phyloP scores from a whole-genome alignment of 2,329 filamentous ascomycete genomes.

The Aspergillus floridensis region DNA sequence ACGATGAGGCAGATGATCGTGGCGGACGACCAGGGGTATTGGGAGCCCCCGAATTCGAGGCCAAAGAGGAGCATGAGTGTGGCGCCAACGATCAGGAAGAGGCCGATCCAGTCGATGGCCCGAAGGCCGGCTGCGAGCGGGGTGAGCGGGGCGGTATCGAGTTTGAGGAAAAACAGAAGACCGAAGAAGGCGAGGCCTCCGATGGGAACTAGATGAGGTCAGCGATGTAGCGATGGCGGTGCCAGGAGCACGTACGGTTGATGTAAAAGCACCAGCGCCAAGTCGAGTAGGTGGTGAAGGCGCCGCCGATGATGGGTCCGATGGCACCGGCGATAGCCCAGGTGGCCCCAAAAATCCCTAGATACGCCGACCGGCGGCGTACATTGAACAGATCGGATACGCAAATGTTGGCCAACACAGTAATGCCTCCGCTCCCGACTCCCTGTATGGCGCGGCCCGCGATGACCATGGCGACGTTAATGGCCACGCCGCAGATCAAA shows the following conservation, averaged over 20 bases:
- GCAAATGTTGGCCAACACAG: slow-evolving; percentile 57
- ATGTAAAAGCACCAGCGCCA: slow-evolving; percentile 51
- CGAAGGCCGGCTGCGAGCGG: slow-evolving; percentile 27
- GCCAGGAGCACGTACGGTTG: background rate
- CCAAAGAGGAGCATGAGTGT: slow-evolving; percentile 57
- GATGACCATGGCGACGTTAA: slow-evolving; percentile 57
- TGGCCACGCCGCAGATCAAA: slow-evolving; percentile 51
- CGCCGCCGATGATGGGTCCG: slow-evolving; percentile 16
- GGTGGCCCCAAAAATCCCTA: background rate
- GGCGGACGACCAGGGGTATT: slow-evolving; percentile 68
- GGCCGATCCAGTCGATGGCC: slow-evolving; percentile 58
- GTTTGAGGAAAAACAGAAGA: slow-evolving; percentile 2
- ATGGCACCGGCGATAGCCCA: slow-evolving; percentile 51
- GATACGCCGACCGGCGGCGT: slow-evolving; percentile 23
- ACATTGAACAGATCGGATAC: slow-evolving; percentile 59
- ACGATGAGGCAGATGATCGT: slow-evolving; percentile 72
- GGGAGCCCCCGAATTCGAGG: slow-evolving; percentile 67
- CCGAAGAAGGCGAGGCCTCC: slow-evolving; percentile 3
- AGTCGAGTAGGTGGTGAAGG: slow-evolving; percentile 51
- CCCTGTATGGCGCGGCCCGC: slow-evolving; percentile 58
- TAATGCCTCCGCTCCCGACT: slow-evolving; percentile 56
- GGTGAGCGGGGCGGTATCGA: slow-evolving; percentile 18
- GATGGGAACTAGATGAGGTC: background rate
- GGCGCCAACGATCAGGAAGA: slow-evolving; percentile 60
- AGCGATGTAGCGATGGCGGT: background rate